Conservation (phyloP, 2,329 filamentous ascomycete species). For the Onygena corvina region DNA sequence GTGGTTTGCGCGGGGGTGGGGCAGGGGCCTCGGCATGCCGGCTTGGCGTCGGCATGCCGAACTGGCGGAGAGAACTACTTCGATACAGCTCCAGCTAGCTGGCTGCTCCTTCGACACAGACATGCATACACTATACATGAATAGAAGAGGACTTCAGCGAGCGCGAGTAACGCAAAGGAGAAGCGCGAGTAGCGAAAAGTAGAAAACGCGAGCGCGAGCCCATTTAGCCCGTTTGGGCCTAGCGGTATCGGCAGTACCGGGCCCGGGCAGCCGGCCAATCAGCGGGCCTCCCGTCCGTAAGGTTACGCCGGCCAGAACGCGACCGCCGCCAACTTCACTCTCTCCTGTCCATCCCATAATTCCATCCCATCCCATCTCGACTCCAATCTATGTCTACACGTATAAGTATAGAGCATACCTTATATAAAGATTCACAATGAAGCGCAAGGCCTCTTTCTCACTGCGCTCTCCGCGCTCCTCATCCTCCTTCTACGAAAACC, state of each 20-base stretch:
- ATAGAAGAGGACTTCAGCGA: background rate
- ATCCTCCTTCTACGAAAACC: slow-evolving; percentile 20
- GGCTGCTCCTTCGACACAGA: too few species aligned
- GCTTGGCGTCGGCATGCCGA: slow-evolving; percentile 7
- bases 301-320: background rate
- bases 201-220: background rate
- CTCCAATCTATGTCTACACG: too few species aligned
- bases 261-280: background rate
- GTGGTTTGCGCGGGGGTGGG: background rate
- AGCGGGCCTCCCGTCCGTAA: too few species aligned
- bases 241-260: background rate
- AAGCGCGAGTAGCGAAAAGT: background rate
- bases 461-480: slow-evolving; percentile 33
- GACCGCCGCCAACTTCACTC: background rate
- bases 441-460: slow-evolving; percentile 47
- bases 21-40: background rate
- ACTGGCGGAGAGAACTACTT: too few species aligned
- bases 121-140: background rate
- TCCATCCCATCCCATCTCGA: too few species aligned
- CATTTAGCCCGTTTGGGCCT: background rate
- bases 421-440: slow-evolving; percentile 39
- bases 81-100: too few species aligned
- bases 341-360: too few species aligned
- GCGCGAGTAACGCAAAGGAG: background rate
- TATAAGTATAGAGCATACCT: background rate